Base-by-base conservation (phyloP, 331 rosid genomes). In the Spiraea crenata region DNA sequence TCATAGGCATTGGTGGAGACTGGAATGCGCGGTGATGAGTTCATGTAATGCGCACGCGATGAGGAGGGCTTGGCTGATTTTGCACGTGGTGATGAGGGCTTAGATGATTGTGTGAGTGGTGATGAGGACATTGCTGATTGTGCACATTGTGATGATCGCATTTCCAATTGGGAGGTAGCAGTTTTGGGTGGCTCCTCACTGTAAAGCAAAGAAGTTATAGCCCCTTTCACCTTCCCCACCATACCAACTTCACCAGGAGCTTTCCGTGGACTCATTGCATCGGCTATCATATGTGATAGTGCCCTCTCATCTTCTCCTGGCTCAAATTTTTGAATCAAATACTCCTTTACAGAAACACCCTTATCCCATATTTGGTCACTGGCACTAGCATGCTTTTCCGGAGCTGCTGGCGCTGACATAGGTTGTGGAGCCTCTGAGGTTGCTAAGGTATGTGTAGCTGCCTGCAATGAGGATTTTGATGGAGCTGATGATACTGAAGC, bases 231-330 rank as follows among this genome's bases (percentile, higher is more conserved):
- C 80, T 85, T 91, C 80, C 86, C 91, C 74, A 91, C 82, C 50
- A 93, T 88, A 40, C 97, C 92, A 5, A 69, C 79, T 69, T 82
- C 93, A 46, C 83, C 79, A 2, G 88, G 87, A 74, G 63, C 61
- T 80, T 59, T 84, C 73, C 74, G 76, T 1, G 96, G 95, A 80
- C 95, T 89, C 73, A 88, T 81, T 71, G 82, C 90, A 48, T 88
- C 93, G 16, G 97, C 88, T 74, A 90, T 88, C 58, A 87, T 96
- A 68, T 69, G 81, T 34, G 98, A 93, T 45, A 88, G 83, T 9
- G 97, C 98, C 71, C 68, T 90, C 73, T 93, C 98, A 72, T 93
- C 98, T 67, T 93, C 99, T 9, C 92, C 99, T 1, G 97, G 97
- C 79, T 91, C 95, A 68, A 91, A 73, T 74, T 91, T 91, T 44